These are phyloP conservation scores for Glaciozyma martinii DNA, from an alignment of 768 basidiomycete species.

Conservation along the genomic window DNA sequence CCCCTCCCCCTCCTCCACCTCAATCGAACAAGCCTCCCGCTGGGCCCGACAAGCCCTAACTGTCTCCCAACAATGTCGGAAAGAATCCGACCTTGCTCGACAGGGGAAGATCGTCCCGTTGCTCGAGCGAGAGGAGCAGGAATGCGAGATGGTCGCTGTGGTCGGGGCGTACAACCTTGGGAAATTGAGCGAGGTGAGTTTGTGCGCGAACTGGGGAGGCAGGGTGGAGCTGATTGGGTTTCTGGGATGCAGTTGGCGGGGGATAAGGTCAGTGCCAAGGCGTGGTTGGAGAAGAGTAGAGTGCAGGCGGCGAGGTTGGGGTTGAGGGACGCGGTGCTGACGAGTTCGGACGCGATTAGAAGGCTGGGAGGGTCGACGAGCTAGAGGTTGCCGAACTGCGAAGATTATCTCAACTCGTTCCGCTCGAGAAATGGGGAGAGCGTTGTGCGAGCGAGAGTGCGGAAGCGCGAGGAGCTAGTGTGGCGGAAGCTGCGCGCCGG, in stretches of 20 bases:
- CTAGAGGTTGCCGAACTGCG: too few relatives aligned
- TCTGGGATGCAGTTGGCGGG: not conserved
- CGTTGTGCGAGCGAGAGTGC: too few relatives aligned
- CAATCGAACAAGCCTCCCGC: conserved; percentile 16
- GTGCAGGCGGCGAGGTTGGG: not conserved
- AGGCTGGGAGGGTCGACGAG: not conserved
- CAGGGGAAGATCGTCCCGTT: conserved; percentile 7
- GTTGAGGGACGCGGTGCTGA: not conserved
- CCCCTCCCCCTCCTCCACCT: conserved; percentile 1
- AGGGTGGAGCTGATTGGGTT: not conserved
- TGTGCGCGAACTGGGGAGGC: not conserved
- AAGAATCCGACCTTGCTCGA: conserved; percentile 8
- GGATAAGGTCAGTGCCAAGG: not conserved
- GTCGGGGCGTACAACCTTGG: conserved; percentile 27
- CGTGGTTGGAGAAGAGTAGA: not conserved
- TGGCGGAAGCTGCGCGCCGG: too few relatives aligned
- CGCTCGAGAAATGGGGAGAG: too few relatives aligned
- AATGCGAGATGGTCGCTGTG: conserved; percentile 28
- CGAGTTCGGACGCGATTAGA: not conserved
- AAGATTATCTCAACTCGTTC: too few relatives aligned
- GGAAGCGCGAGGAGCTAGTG: too few relatives aligned
- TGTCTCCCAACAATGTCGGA: conserved; percentile 14
- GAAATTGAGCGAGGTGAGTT: conserved; percentile 26
- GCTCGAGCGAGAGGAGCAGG: conserved; percentile 22
- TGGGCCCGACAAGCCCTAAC: conserved; percentile 23